Evolutionary conservation across 2,329 filamentous ascomycete genomes (phyloP), one percentile per base, ranked within the genome.

Genomic region (Ophiostoma sp.): DNA sequence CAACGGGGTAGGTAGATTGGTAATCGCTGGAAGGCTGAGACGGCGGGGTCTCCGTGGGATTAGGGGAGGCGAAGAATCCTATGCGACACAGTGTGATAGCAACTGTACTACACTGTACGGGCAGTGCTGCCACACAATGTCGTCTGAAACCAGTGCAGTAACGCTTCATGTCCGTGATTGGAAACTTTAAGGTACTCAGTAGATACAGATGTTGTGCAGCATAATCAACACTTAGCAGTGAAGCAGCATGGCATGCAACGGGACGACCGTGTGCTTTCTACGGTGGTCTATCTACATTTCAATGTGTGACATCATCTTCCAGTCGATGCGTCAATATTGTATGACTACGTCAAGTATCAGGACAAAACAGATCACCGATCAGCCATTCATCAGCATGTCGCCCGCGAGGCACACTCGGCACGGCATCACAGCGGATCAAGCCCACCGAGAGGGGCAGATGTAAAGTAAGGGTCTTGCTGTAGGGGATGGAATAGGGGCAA

Each of bases 401-500:
- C 16, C 4, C 12, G 5, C 55, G 38, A 60, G 55, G 55, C 55
- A 60, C 38, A 60, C 55, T 60, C 55, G 55, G 52, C 42, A 44
- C 47, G 47, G 49, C 49, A n/a, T 55, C 49, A 18, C 49, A 55
- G 49, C 49, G 49, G 55, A 60, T 40, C 55, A 60, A 60, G 55
- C 55, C 55, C 55, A 60, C 55, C 12, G 11, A 38, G 55, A 60
- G 55, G 55, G 55, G 55, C 55, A 38, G 47, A n/a, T 8, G n/a
- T 4, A 52, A n/a, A 55, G 18, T 55, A 55, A 27, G 55, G 55
- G 55, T 60, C 55, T 38, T 40, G 27, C 36, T 40, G 38, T 60
- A 60, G 55, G 55, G 27, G 55, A 60, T 38, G 27, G 45, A 60
- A 60, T 60, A 60, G 55, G 55, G 55, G 55, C 55, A 60, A 47